phyloP scores from a whole-genome alignment of 345 rosid species.

The Rhizophora apiculata region DNA sequence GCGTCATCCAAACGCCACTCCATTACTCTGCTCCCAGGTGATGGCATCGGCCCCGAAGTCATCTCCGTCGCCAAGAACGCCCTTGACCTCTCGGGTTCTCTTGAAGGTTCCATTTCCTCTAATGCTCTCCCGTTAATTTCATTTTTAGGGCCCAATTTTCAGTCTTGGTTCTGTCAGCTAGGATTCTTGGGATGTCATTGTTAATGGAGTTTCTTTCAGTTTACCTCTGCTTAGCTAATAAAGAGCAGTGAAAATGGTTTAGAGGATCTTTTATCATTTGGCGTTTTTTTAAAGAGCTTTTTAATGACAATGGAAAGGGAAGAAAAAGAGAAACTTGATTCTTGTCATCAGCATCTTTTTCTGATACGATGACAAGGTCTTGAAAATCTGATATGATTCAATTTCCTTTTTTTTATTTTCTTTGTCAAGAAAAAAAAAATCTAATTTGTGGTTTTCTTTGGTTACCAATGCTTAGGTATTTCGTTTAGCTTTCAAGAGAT shows the following conservation, averaged over 20 bases:
- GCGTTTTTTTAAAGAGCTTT: neutral
- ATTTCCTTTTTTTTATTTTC: neutral
- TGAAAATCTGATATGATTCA: neutral
- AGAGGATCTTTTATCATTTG: too few relatives aligned
- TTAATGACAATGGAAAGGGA: neutral
- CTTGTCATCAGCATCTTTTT: neutral
- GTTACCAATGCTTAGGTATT: constrained; percentile 42
- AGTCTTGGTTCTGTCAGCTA: neutral
- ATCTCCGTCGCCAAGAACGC: constrained; percentile 27
- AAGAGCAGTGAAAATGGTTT: too few relatives aligned
- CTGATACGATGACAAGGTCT: neutral
- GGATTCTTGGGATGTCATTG: neutral
- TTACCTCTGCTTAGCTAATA: neutral
- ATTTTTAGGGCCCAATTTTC: neutral
- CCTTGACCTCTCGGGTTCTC: constrained; percentile 64
- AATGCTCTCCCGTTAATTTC: neutral
- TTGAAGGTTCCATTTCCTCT: constrained; percentile 51
- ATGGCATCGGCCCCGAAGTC: constrained; percentile 51
- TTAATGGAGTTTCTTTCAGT: neutral
- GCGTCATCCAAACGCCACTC: too few relatives aligned
- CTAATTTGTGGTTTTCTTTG: neutral
- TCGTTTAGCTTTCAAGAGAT: constrained; percentile 79
- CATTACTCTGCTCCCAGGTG: too few relatives aligned
- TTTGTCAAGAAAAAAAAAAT: too few relatives aligned
- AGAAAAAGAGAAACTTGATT: too few relatives aligned